Evolutionary conservation across 2,329 filamentous ascomycete genomes (phyloP).

Genomic region (Arthrocladium fulminans): DNA sequence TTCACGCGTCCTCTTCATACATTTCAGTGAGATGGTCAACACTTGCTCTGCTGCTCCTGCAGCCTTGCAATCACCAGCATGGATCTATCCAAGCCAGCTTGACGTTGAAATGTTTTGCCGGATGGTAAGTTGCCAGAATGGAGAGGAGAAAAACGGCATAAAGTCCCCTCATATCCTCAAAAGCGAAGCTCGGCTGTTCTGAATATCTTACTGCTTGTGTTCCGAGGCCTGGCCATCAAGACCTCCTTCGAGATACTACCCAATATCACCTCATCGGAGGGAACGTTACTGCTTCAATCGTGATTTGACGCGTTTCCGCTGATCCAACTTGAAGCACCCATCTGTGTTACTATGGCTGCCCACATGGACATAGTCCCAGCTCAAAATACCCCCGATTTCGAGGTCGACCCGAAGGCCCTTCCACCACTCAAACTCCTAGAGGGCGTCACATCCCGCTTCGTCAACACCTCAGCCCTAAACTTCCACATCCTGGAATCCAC

Average conservation of each 20-base stretch:
- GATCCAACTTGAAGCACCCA: too few species aligned
- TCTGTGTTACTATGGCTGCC: neutral
- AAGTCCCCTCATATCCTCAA: neutral
- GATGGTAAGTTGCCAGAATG: neutral
- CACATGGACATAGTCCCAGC: slow-evolving; percentile 6
- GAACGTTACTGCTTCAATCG: too few species aligned
- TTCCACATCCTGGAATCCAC: slow-evolving; percentile 42
- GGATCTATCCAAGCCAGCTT: neutral
- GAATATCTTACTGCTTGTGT: neutral
- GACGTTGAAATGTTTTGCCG: neutral
- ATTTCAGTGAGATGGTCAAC: too few species aligned
- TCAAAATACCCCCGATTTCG: slow-evolving; percentile 6
- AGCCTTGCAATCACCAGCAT: neutral
- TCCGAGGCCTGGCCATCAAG: neutral
- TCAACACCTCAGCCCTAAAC: slow-evolving; percentile 51
- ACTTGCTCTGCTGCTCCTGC: too few species aligned
- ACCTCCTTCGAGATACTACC: too few species aligned
- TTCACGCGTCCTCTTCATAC: too few species aligned
- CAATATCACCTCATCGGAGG: too few species aligned
- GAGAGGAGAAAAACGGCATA: neutral
- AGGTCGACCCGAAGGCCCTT: slow-evolving; percentile 22
- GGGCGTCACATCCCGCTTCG: slow-evolving; percentile 47
- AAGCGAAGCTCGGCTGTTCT: neutral
- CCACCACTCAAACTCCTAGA: slow-evolving; percentile 46
- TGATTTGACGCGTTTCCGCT: too few species aligned